phyloP scores from a whole-genome alignment of 768 basidiomycete species.

The Roridomyces roridus region DNA sequence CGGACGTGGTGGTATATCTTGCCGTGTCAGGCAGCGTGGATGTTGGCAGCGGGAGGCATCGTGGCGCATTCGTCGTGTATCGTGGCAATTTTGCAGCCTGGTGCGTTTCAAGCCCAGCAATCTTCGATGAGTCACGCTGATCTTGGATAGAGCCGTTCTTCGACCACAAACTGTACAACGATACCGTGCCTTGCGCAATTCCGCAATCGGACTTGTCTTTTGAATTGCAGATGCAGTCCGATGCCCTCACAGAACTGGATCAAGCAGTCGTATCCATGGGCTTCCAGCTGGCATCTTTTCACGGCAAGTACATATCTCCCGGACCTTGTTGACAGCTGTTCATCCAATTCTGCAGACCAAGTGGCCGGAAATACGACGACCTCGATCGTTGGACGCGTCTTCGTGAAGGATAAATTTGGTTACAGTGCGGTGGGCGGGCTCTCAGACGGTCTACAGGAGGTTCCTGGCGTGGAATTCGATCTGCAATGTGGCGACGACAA shows the following conservation, averaged over 20 bases:
- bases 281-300: neutral
- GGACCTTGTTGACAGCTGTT: no score
- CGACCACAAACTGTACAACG: neutral
- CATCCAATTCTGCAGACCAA: conserved; percentile 6
- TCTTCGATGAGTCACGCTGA: no score
- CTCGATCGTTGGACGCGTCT: neutral
- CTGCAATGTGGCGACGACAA: neutral
- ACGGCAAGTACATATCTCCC: neutral
- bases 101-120: neutral
- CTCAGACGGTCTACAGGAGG: conserved; percentile 1
- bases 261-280: no score
- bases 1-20: neutral
- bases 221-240: no score
- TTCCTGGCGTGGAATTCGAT: conserved; percentile 6
- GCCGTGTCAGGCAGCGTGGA: no score
- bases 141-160: neutral
- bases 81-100: conserved; percentile 10
- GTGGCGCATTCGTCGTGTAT: conserved; percentile 14
- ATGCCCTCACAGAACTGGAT: conserved; percentile 2
- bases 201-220: no score
- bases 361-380: neutral
- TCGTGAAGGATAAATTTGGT: conserved; percentile 14
- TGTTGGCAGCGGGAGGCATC: conserved; percentile 1
- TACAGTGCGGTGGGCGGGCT: conserved; percentile 1
- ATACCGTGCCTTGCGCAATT: neutral